Percentiles rank a stretch among this genome's conserved stretches.
Evolutionary conservation across 306 rosid genomes (phyloP).

Genomic region (Prunus salicina): DNA sequence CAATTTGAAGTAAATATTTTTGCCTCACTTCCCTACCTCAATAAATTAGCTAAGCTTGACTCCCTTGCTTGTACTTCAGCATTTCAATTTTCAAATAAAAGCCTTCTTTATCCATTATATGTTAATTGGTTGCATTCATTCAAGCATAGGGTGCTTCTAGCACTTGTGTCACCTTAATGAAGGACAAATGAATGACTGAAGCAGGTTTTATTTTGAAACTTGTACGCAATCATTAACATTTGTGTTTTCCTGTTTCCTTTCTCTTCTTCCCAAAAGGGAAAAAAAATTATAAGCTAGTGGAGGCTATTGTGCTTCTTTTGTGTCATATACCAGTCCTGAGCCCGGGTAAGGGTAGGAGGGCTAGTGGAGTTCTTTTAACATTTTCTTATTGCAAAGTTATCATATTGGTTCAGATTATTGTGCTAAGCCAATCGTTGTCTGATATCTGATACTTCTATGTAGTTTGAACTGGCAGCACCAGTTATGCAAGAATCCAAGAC

Average conservation of each 20-base stretch:
- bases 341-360: neutral
- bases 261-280: neutral
- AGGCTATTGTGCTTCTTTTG: neutral
- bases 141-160: neutral
- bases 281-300: neutral
- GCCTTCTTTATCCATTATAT: neutral
- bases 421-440: conserved; percentile 13
- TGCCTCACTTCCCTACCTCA: neutral
- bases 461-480: conserved; percentile 98
- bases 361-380: neutral
- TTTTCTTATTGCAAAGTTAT: neutral
- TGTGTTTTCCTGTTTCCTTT: neutral
- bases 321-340: neutral
- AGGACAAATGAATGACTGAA: neutral
- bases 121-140: neutral
- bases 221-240: neutral
- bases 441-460: conserved; percentile 29
- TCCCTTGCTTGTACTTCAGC: conserved; percentile 6
- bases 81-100: neutral
- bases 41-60: neutral
- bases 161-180: neutral
- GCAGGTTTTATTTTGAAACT: conserved; percentile 1
- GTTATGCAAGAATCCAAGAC: conserved; percentile 74
- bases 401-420: neutral
- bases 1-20: neutral